Evolutionary conservation across 495 filamentous ascomycete species (phyloP).

Genomic region (Cercophora newfieldiana): DNA sequence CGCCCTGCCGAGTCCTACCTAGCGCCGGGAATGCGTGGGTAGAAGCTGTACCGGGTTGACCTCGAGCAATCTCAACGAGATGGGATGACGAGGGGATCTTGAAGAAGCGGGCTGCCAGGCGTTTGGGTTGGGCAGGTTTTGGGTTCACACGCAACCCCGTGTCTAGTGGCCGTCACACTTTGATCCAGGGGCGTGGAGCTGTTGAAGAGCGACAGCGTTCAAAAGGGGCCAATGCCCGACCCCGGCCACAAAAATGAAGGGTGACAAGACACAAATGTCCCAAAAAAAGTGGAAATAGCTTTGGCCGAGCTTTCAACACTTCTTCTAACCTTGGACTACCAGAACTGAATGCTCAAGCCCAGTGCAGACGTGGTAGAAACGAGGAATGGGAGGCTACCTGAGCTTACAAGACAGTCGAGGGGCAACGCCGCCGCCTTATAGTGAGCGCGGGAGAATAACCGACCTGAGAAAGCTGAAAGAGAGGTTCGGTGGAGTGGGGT

Average conservation of each 20-base stretch:
- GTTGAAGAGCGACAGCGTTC: slow-evolving; percentile 2
- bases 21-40: neutral
- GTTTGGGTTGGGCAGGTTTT: slow-evolving; percentile 13
- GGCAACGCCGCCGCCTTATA: neutral
- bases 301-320: neutral
- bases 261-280: slow-evolving; percentile 7
- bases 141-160: slow-evolving; percentile 12
- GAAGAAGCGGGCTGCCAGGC: neutral
- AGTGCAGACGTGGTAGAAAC: neutral
- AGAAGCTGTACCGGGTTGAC: neutral
- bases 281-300: slow-evolving; percentile 1
- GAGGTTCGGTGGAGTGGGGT: neutral
- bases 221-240: slow-evolving; percentile 2
- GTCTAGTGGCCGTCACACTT: slow-evolving; percentile 1
- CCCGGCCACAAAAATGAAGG: slow-evolving; percentile 14
- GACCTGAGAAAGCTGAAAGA: neutral
- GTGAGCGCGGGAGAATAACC: neutral
- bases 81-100: slow-evolving; percentile 5
- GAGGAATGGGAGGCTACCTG: neutral
- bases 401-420: neutral
- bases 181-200: slow-evolving; percentile 6
- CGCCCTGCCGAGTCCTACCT: neutral
- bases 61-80: neutral
- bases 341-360: neutral
- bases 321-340: neutral